Base-by-base conservation (phyloP, 306 rosid species). In the Quercus suber region DNA sequence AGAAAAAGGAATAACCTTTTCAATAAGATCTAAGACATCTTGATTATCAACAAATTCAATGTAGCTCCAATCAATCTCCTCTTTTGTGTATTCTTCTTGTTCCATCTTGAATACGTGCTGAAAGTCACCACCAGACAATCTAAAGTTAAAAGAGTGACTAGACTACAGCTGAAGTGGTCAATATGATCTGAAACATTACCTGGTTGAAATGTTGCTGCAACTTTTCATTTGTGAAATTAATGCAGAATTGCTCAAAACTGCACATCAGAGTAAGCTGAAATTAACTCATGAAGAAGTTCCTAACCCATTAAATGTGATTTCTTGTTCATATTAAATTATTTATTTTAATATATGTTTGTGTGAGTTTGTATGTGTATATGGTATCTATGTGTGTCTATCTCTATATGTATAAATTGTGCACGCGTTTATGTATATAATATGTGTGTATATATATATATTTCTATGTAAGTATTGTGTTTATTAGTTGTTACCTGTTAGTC, bases 91-190 rank as follows among this genome's bases (percentile, higher is more conserved):
- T 85, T 95, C 99, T 89, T 95, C 99, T 91, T 95, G 99, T 84
- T 95, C 99, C 99, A 93, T 95, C 90, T 93, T 95, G 90, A 95
- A 95, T 59, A 95, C 99, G 56, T 95, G 99, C 99, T 95, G 93
- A 81, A 89, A 73, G 77, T 60, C 74, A 75, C 82, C 77, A 85
- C 55, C 61, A 81, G 78, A 82, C 25, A 70, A 33, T 65, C 59
- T 75, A 51, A 83, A 43, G 64, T 82, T 71, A 81, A 31, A 60
- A 19, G 0, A 55, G 5, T 35, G 28, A 13, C 21, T 20, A 73
- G 72, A 78, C 76, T 51, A 76, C 64, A 78, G 30, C 56, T 25
- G 18, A 79, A 80, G 82, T 71, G 45, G 20, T 55, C 33, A 74
- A 80, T 67, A 80, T 74, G 80, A 76, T 86, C 72, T 14, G 80